Conservation (phyloP, 1,284 basidiomycete species). For the Calocybe gambosa region DNA sequence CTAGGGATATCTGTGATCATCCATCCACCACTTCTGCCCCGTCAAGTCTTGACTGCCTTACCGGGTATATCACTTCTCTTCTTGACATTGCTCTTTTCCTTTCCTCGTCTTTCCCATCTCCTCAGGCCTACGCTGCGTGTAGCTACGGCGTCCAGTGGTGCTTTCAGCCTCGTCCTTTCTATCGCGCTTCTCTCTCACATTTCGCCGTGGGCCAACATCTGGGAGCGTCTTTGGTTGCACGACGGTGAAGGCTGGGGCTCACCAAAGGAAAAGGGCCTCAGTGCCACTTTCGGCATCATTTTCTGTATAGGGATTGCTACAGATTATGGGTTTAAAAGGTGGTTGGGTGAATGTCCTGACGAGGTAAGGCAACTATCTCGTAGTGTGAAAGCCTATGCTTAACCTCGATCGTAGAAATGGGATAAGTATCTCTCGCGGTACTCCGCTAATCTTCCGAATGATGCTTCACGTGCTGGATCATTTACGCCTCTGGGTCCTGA, state of each 20-base stretch:
- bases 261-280: constrained; percentile 48
- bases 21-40: constrained; percentile 53
- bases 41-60: constrained; percentile 36
- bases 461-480: constrained; percentile 35
- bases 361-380: constrained; percentile 35
- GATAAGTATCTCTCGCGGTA: constrained; percentile 60
- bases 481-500: constrained; percentile 37
- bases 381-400: constrained; percentile 1
- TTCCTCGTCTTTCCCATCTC: constrained; percentile 40
- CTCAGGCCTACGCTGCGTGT: constrained; percentile 45
- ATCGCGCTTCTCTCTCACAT: constrained; percentile 50
- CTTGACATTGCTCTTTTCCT: constrained; percentile 33
- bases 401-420: constrained; percentile 46
- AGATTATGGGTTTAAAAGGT: constrained; percentile 51
- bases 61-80: constrained; percentile 36
- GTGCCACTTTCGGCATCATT: constrained; percentile 50
- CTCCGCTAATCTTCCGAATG: constrained; percentile 40
- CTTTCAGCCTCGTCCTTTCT: constrained; percentile 48
- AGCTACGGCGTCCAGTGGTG: constrained; percentile 45
- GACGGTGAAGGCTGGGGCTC: constrained; percentile 48
- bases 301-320: constrained; percentile 36
- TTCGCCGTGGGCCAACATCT: constrained; percentile 51
- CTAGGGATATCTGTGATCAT: constrained; percentile 49
- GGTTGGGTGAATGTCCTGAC: constrained; percentile 62
- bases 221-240: constrained; percentile 51